Percentiles rank a stretch among this genome's conserved stretches.
These are phyloP conservation scores for Hygrophorus pudorinus DNA, from an alignment of 768 basidiomycete species.

Conservation along the genomic window DNA sequence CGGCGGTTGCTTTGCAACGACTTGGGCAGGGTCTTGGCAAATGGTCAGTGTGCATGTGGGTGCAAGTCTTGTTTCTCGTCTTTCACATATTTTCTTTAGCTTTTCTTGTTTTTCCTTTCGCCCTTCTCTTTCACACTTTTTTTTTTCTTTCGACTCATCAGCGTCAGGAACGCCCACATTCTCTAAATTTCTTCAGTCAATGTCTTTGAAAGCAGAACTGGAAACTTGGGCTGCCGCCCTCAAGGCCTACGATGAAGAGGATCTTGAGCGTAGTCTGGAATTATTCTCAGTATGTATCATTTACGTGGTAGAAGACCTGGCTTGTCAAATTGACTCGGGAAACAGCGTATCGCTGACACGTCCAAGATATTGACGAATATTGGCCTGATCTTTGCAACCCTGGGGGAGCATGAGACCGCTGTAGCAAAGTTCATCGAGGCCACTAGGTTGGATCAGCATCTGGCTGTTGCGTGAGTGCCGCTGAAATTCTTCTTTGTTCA, in stretches of 20 bases:
- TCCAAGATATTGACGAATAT: conserved; percentile 91
- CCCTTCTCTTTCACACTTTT: conserved; percentile 9
- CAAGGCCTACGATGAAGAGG: conserved; percentile 77
- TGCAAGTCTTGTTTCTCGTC: no score
- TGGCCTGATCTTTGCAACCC: conserved; percentile 86
- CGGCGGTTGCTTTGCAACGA: no score
- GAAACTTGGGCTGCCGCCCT: conserved; percentile 85
- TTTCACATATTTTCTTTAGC: no score
- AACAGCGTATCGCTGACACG: conserved; percentile 70
- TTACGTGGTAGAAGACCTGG: background rate
- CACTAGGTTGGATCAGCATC: conserved; percentile 68
- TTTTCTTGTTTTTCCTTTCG: conserved; percentile 16
- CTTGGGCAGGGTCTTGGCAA: no score
- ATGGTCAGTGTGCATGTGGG: no score
- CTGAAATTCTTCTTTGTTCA: background rate
- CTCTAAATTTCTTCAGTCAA: conserved; percentile 19
- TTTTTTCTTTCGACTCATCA: conserved; percentile 9
- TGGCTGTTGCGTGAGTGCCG: conserved; percentile 73
- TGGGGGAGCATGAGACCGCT: conserved; percentile 80
- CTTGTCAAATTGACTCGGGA: conserved; percentile 6
- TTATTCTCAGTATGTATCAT: conserved; percentile 57
- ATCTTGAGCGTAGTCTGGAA: conserved; percentile 66
- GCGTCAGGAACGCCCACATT: conserved; percentile 28
- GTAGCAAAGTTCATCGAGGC: conserved; percentile 76
- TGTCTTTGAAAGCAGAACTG: conserved; percentile 68